Evolutionary conservation across 192 early-diverging fungal genomes (phyloP), one percentile per base, ranked within the genome.

Genomic region (Spizellomyces punctatus): DNA sequence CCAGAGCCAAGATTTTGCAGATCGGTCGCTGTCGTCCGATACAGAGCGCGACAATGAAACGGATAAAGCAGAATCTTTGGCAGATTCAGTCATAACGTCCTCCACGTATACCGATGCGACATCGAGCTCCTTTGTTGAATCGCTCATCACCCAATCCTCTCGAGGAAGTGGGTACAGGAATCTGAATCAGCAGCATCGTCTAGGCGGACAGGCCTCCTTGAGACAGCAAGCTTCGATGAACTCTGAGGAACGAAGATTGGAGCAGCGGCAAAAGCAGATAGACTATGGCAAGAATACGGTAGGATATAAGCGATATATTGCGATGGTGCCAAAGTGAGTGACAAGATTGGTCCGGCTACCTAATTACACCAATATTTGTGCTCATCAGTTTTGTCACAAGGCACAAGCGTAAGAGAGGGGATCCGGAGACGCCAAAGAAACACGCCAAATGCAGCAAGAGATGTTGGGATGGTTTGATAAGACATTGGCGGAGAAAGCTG

Each of bases 261-360:
- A 83, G 69, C 84, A 86, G 69, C 76, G 84, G 8, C 84, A 85
- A 63, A 86, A 86, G 61, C 84, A 86, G 63, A 85, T 86, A n/a
- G 84, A 82, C 45, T 85, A 79, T 72, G 84, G 84, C 21, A 86
- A 81, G 74, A 85, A 84, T 71, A 85, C 83, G 17, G 69, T 69
- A 41, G 83, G 83, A 63, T 85, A 85, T 63, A 50, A 82, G 52
- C 63, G 69, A 7, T 85, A 85, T 64, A 69, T 69, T 10, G 56
- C 21, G 19, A 52, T 71, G 17, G 64, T 85, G 14, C 79, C 81
- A 7, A 78, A 70, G 74, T 80, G 50, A 42, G 71, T 69, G 27
- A 14, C 10, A 19, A 61, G 59, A 61, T 61, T 4, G 59, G 59
- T n/a, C 4, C 21, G 41, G 43, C 12, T 17, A 8, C 16, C 22